Percentiles rank a stretch among this genome's conserved stretches.
Conservation (phyloP, 2,329 filamentous ascomycete species). For the Parastagonospora nodorum region DNA sequence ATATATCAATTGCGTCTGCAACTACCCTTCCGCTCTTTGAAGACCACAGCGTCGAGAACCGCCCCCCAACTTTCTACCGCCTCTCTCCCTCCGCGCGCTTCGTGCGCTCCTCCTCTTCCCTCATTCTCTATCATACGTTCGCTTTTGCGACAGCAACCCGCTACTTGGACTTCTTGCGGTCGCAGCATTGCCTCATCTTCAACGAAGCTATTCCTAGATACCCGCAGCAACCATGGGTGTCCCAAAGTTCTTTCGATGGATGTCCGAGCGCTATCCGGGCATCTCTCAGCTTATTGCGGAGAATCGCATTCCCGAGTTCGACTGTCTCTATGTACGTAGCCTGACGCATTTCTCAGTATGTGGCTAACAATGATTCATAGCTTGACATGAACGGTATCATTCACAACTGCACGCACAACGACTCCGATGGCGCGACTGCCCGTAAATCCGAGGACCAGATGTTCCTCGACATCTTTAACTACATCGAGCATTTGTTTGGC, state of each 20-base stretch:
- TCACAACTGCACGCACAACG: constrained; percentile 96
- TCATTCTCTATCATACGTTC: constrained; percentile 7
- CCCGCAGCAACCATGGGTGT: constrained; percentile 63
- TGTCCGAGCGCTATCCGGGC: constrained; percentile 97
- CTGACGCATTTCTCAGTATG: not conserved
- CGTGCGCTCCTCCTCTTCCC: constrained; percentile 23
- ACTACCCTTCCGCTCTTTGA: constrained; percentile 39
- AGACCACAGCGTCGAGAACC: constrained; percentile 48
- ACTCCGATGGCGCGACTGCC: constrained; percentile 88
- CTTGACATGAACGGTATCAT: constrained; percentile 99
- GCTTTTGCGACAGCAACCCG: not conserved
- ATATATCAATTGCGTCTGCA: constrained; percentile 22
- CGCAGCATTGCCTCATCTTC: constrained; percentile 9
- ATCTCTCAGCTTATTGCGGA: constrained; percentile 98
- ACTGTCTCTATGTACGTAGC: constrained; percentile 80
- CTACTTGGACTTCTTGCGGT: not conserved
- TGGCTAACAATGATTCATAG: constrained; percentile 47
- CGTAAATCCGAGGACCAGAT: constrained; percentile 97
- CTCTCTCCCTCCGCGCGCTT: constrained; percentile 23
- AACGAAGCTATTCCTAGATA: constrained; percentile 20
- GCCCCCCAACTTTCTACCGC: constrained; percentile 22
- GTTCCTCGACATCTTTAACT: constrained; percentile 99
- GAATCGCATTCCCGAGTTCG: constrained; percentile 98
- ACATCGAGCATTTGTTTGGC: constrained; percentile 97
- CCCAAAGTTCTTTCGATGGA: constrained; percentile 97